Evolutionary conservation across 2,329 filamentous ascomycete genomes (phyloP), one percentile per base, ranked within the genome.

Genomic region (Scopulariopsis brevicaulis): DNA sequence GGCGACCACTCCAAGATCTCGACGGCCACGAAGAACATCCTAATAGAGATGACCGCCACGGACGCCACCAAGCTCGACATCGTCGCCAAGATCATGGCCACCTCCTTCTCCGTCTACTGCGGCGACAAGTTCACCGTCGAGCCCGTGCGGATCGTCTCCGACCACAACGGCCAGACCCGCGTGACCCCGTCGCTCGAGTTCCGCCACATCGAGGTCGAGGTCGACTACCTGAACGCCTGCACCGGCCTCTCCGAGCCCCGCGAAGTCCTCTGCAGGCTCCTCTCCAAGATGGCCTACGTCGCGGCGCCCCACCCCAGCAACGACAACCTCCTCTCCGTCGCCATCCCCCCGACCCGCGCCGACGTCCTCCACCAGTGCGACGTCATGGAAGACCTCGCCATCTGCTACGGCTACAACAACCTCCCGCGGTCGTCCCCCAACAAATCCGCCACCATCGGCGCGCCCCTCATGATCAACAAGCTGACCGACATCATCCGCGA

Each of bases 381-480:
- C 70, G 89, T 99, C 64, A 99, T 99, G 93, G 94, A 99, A 75
- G 95, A 99, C 69, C 86, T 95, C 22, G 94, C 91, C 48, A 94
- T 99, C 63, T 91, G 90, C 57, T 96, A 97, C 71, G 94, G 95
- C 63, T 99, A 96, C 82, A 99, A 99, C 79, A 90, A 89, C 62
- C 85, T 99, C 20, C 92, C 93, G 1, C 86, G 91, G 56, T 85
- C 87, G 54, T 90, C 93, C 67, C 91, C 92, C 10, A 91, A 86
- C 71, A 92, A 91, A 68, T 87, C 89, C 25, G 88, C 87, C 58
- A 94, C 90, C 6, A 84, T 96, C 61, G 95, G 90, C 53, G 87
- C 90, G 59, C 90, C 92, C 11, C 80, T 97, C 11, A 83, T 85
- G 60, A 87, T 99, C 73, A 99, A 99, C 80, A 97, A 96, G 75